Evolutionary conservation across 495 filamentous ascomycete genomes (phyloP).

Genomic region (Polyplosphaeria fusca): DNA sequence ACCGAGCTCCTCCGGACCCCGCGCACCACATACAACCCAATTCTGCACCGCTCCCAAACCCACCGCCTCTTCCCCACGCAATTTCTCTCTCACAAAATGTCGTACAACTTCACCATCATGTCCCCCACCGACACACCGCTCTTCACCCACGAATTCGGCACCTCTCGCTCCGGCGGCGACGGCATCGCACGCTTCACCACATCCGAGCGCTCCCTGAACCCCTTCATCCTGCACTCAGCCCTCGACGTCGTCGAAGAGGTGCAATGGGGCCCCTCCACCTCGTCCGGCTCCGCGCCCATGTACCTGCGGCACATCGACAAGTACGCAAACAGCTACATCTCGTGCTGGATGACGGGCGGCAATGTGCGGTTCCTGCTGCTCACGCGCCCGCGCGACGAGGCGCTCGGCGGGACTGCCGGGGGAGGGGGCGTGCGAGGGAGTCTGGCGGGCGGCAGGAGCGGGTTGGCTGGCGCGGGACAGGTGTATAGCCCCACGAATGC

Average conservation of each 20-base stretch:
- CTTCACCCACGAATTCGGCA: constrained; percentile 95
- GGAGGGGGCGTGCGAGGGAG: constrained; percentile 30
- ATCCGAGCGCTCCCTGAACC: constrained; percentile 87
- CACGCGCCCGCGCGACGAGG: constrained; percentile 62
- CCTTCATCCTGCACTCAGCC: constrained; percentile 90
- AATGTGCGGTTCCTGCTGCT: constrained; percentile 87
- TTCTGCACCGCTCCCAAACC: not conserved
- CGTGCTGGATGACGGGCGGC: constrained; percentile 81
- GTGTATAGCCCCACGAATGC: constrained; percentile 77
- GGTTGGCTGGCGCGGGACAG: constrained; percentile 22
- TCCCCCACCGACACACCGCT: constrained; percentile 91
- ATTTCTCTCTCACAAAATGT: constrained; percentile 54
- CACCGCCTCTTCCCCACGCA: not conserved
- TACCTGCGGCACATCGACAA: constrained; percentile 94
- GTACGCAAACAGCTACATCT: constrained; percentile 86
- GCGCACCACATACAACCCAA: too few relatives aligned
- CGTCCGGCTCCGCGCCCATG: constrained; percentile 47
- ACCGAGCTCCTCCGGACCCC: constrained; percentile 1
- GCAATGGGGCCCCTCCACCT: constrained; percentile 64
- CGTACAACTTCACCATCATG: constrained; percentile 94
- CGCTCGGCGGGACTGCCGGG: constrained; percentile 33
- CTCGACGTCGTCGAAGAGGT: constrained; percentile 93
- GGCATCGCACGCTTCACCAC: constrained; percentile 82
- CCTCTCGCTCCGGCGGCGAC: constrained; percentile 89
- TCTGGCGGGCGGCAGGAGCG: constrained; percentile 20